These are phyloP conservation scores for Kazachstania bromeliacearum DNA, from an alignment of 805 yeast species.

Conservation along the genomic window DNA sequence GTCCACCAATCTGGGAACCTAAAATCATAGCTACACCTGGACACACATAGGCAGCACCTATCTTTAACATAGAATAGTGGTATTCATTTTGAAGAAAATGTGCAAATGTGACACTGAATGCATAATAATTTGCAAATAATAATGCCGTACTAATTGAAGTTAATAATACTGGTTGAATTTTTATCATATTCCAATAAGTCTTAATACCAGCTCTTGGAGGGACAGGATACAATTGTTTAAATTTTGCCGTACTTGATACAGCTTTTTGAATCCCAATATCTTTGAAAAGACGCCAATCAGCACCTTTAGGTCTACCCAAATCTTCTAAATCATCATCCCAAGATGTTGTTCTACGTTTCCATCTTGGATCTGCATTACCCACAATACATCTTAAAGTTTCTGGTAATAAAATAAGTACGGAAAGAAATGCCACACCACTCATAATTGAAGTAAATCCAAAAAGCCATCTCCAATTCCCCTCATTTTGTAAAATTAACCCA, in stretches of 20 bases:
- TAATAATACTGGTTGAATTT: conserved; percentile 36
- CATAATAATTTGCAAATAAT: conserved; percentile 47
- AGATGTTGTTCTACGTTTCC: conserved; percentile 12
- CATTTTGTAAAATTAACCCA: conserved; percentile 60
- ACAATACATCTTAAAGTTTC: conserved; percentile 68
- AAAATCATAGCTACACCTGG: conserved; percentile 42
- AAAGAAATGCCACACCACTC: conserved; percentile 43
- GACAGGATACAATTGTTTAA: conserved; percentile 29
- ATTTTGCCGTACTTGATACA: conserved; percentile 14
- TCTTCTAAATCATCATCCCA: conserved; percentile 4
- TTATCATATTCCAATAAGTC: conserved; percentile 31
- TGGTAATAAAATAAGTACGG: conserved; percentile 55
- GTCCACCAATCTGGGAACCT: conserved; percentile 44
- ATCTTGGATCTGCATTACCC: conserved; percentile 38
- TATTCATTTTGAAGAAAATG: conserved; percentile 33
- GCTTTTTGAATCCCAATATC: conserved; percentile 25
- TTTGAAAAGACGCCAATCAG: conserved; percentile 10
- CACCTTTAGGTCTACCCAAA: background rate
- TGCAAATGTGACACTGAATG: conserved; percentile 42
- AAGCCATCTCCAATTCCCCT: conserved; percentile 77
- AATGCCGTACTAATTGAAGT: conserved; percentile 41
- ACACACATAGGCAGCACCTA: conserved; percentile 41
- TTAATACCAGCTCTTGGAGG: conserved; percentile 39
- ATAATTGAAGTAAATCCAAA: conserved; percentile 69
- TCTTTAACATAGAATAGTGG: conserved; percentile 28